Evolutionary conservation across 768 basidiomycete genomes (phyloP).

Genomic region (Hydnomerulius pinastri): DNA sequence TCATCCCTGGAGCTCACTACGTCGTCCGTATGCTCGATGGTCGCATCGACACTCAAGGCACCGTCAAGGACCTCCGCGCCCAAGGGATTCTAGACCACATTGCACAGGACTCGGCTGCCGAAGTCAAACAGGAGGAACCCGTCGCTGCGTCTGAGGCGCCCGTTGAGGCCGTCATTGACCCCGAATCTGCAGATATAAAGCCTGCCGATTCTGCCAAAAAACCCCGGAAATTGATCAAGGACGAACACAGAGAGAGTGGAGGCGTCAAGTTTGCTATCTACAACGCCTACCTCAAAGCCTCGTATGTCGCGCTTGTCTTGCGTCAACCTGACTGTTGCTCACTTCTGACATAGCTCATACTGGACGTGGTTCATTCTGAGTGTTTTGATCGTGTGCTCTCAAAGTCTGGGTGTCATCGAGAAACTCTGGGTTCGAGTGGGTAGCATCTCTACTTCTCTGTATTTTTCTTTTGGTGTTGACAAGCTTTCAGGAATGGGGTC

Average conservation of each 20-base stretch:
- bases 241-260: constrained; percentile 79
- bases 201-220: constrained; percentile 44
- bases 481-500: constrained; percentile 27
- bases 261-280: constrained; percentile 80
- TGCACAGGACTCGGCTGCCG: constrained; percentile 51
- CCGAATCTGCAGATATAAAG: not conserved
- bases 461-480: not conserved
- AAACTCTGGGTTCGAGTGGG: constrained; percentile 34
- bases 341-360: constrained; percentile 25
- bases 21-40: constrained; percentile 81
- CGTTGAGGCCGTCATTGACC: constrained; percentile 11
- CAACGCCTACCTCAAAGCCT: constrained; percentile 68
- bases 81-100: constrained; percentile 66
- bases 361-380: constrained; percentile 30
- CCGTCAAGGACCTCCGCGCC: constrained; percentile 60
- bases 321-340: not conserved
- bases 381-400: constrained; percentile 24
- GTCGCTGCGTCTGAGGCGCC: constrained; percentile 14
- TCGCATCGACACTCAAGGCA: constrained; percentile 75
- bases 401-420: constrained; percentile 27
- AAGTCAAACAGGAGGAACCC: constrained; percentile 46
- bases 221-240: constrained; percentile 73
- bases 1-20: constrained; percentile 72
- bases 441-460: not conserved
- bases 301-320: constrained; percentile 38